These are phyloP conservation scores for Tylopilus sp. DNA, from an alignment of 1,284 basidiomycete genomes.

Conservation along the genomic window DNA sequence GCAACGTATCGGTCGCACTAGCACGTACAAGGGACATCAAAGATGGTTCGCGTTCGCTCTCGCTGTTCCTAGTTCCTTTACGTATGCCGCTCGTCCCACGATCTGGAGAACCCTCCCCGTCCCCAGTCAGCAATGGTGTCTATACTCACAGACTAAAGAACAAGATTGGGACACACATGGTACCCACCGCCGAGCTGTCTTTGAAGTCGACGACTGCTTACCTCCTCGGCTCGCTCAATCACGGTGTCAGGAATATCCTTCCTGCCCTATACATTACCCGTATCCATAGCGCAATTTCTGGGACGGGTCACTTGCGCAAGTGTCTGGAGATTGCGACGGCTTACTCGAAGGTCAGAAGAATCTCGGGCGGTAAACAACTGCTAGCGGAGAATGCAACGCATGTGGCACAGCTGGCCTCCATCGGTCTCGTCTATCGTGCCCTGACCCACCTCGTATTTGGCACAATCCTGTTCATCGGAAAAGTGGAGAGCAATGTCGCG, in stretches of 20 bases:
- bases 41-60: constrained; percentile 60
- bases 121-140: constrained; percentile 63
- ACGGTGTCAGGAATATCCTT: constrained; percentile 68
- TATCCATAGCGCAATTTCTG: constrained; percentile 60
- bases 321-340: constrained; percentile 61
- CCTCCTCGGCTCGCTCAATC: constrained; percentile 57
- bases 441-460: constrained; percentile 63
- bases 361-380: constrained; percentile 47
- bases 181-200: constrained; percentile 77
- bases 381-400: constrained; percentile 59
- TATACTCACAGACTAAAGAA: constrained; percentile 72
- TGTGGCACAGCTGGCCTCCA: constrained; percentile 56
- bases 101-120: constrained; percentile 39
- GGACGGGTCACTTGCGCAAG: constrained; percentile 57
- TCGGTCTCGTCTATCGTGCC: constrained; percentile 61
- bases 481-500: constrained; percentile 53
- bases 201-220: constrained; percentile 61
- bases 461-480: constrained; percentile 57
- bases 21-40: constrained; percentile 60
- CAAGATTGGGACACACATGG: constrained; percentile 72
- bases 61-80: constrained; percentile 69
- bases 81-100: constrained; percentile 49
- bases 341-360: constrained; percentile 56
- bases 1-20: constrained; percentile 65
- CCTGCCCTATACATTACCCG: constrained; percentile 77